Percentiles rank a stretch among this genome's conserved stretches.
These are phyloP conservation scores for Dispira parvispora DNA, from an alignment of 192 early-diverging fungal species.

Conservation along the genomic window DNA sequence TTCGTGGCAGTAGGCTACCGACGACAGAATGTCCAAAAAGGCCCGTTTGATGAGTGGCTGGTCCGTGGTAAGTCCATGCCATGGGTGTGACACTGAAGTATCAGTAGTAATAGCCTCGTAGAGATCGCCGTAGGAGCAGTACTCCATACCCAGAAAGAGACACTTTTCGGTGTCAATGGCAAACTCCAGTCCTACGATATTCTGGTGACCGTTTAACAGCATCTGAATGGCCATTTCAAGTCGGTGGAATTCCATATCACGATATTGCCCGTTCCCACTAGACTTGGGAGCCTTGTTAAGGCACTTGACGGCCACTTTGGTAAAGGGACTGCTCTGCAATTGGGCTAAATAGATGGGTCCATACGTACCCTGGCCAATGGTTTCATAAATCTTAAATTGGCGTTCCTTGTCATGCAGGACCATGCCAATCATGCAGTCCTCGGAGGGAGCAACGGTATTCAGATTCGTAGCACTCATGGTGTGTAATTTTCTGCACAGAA, in stretches of 20 bases:
- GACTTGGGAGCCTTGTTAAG: constrained; percentile 33
- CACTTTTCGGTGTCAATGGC: constrained; percentile 67
- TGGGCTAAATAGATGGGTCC: constrained; percentile 40
- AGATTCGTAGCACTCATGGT: no score
- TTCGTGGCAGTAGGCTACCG: constrained; percentile 43
- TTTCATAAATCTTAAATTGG: constrained; percentile 6
- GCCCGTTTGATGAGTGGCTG: constrained; percentile 22
- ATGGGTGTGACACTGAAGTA: constrained; percentile 17
- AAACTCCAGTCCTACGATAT: constrained; percentile 61
- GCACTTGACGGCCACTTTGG: constrained; percentile 19
- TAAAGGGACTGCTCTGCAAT: constrained; percentile 12
- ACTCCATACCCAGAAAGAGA: constrained; percentile 75
- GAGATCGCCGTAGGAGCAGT: constrained; percentile 66
- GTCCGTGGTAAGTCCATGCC: constrained; percentile 18
- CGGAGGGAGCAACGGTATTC: neutral
- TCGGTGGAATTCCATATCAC: constrained; percentile 28
- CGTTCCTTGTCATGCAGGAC: constrained; percentile 10
- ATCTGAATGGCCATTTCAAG: constrained; percentile 39
- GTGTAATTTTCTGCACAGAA: no score
- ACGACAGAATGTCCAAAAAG: constrained; percentile 46
- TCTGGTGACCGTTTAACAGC: constrained; percentile 35
- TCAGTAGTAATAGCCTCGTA: constrained; percentile 73
- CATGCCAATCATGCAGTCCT: constrained; percentile 5
- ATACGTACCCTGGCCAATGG: constrained; percentile 36
- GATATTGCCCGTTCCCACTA: constrained; percentile 24